Percentiles rank a stretch among this genome's conserved stretches.
phyloP scores from a whole-genome alignment of 768 basidiomycete species.

The Lactifluus volemus region DNA sequence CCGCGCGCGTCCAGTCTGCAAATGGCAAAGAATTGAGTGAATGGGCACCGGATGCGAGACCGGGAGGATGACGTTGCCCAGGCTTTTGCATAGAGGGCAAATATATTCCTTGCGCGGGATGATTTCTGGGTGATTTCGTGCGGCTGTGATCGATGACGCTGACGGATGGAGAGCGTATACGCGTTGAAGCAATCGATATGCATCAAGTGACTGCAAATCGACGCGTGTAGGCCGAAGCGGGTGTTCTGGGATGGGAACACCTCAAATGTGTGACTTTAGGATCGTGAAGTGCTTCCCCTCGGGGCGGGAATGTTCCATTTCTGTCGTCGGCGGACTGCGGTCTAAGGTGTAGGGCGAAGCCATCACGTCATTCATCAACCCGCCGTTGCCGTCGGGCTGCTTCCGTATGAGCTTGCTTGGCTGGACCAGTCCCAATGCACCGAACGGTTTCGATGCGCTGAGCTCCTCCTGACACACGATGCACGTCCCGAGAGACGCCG shows the following conservation, averaged over 20 bases:
- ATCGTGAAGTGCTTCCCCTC: conserved; percentile 40
- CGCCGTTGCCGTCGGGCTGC: conserved; percentile 55
- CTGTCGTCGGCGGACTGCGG: conserved; percentile 30
- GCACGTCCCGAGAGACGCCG: conserved; percentile 76
- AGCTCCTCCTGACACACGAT: conserved; percentile 98
- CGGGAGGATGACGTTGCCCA: conserved; percentile 91
- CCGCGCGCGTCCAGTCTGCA: conserved; percentile 83
- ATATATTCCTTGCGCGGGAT: conserved; percentile 93
- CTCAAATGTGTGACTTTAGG: conserved; percentile 49
- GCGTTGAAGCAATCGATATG: conserved; percentile 90
- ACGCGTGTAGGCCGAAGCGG: conserved; percentile 78
- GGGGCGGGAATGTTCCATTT: conserved; percentile 40
- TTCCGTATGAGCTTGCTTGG: conserved; percentile 78
- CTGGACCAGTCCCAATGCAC: conserved; percentile 79
- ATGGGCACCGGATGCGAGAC: conserved; percentile 47
- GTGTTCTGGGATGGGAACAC: conserved; percentile 64
- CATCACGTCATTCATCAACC: conserved; percentile 66
- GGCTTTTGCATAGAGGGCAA: conserved; percentile 93
- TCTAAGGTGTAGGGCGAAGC: conserved; percentile 59
- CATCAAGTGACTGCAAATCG: conserved; percentile 96
- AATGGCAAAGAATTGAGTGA: conserved; percentile 54
- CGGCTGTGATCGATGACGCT: conserved; percentile 84
- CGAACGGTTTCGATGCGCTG: conserved; percentile 63
- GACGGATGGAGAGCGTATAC: conserved; percentile 79
- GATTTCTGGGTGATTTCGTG: conserved; percentile 89